Percentiles rank a stretch among this genome's conserved stretches.
Evolutionary conservation across 257 asterid species (phyloP).

Genomic region (Cynanchum wilfordii): DNA sequence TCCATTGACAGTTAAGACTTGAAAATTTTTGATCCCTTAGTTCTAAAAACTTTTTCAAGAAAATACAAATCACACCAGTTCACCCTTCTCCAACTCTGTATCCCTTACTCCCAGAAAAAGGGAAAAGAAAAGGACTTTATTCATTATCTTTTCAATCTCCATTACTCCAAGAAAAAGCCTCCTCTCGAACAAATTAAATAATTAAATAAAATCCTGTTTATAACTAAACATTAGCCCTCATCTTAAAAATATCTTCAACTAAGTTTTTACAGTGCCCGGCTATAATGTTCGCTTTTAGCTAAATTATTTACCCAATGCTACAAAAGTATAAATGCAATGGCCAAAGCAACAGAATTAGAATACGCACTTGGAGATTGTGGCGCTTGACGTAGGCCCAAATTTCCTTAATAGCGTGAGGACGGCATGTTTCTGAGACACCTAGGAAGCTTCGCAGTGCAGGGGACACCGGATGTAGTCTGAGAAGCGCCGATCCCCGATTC

Average conservation of each 20-base stretch:
- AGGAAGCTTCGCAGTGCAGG: conserved; percentile 40
- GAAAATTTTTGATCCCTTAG: not conserved
- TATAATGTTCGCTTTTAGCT: not conserved
- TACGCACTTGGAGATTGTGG: conserved; percentile 48
- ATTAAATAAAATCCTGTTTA: not conserved
- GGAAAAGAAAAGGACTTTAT: too few relatives aligned
- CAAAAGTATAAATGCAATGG: not conserved
- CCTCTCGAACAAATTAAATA: not conserved
- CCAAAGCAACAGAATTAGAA: not conserved
- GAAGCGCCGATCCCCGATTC: conserved; percentile 22
- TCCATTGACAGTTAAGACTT: too few relatives aligned
- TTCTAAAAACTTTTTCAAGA: not conserved
- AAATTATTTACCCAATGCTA: not conserved
- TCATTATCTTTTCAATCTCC: not conserved
- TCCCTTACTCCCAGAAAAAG: not conserved
- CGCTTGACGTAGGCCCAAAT: conserved; percentile 55
- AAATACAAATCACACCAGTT: not conserved
- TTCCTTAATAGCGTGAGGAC: conserved; percentile 49
- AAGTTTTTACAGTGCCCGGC: not conserved
- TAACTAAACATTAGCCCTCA: not conserved
- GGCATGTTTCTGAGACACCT: conserved; percentile 47
- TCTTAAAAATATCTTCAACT: not conserved
- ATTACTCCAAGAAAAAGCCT: not conserved
- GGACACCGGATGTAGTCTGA: conserved; percentile 36
- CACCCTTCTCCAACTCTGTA: not conserved